Evolutionary conservation across 1,284 basidiomycete genomes (phyloP), one percentile per base, ranked within the genome.

Genomic region (Anthracocystis panici-leucophaei): DNA sequence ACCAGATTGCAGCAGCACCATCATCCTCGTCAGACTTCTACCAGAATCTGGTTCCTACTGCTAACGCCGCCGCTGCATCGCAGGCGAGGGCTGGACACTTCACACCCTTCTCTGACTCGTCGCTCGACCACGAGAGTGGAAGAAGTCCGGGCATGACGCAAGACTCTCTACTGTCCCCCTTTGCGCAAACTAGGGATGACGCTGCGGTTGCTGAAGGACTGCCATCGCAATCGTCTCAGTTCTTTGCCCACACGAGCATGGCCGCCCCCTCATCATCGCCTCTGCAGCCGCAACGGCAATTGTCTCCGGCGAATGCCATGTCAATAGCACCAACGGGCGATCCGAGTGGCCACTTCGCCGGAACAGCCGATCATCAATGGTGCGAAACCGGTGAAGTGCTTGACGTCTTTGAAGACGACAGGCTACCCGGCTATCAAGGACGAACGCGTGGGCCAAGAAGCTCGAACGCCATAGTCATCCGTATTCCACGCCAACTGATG

Each of bases 401-500:
- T 5, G 66, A 65, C 53, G 31, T 75, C 21, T 70, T 53, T 21
- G 46, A 48, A n/a, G 72, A 75, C 35, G 56, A 59, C 18, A 41
- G 44, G 18, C 49, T 75, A 8, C 72, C 66, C 1, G 72, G 72
- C 42, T 75, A 66, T 18, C 63, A 57, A 18, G 53, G 69, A 1
- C 56, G 63, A 49, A 48, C 23, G 18, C 57, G 57, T 1, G 65
- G 48, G 10, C 25, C 31, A 2, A 12, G 29, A 0, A 20, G 44
- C 7, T 42, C 56, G 4, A 35, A 33, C 10, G 45, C 56, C 3
- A 49, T 61, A 21, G 44, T 27, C 2, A 51, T 65, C 6, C 59
- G 73, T 8, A 55, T 66, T 2, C 73, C 73, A 16, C 64, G 68
- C 20, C 68, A 75, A 31, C 16, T 75, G 21, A 54, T 63, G 31